These are phyloP conservation scores for Rhynchospora breviuscula DNA, from an alignment of 176 grass and related monocot genomes.

Conservation along the genomic window DNA sequence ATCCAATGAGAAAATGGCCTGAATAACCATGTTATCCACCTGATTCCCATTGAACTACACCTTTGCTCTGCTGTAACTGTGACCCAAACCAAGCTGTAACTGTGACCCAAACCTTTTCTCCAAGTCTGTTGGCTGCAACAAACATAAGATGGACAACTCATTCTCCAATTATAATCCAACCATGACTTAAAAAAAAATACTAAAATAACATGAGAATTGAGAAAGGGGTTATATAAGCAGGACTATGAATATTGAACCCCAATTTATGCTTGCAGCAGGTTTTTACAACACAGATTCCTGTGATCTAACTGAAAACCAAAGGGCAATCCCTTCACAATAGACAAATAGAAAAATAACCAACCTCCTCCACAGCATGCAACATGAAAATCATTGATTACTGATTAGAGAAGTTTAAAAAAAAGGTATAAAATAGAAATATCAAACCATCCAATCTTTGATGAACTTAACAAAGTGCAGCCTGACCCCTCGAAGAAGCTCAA, in stretches of 20 bases:
- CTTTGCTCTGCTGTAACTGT: constrained; percentile 79
- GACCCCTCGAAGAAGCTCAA: constrained; percentile 64
- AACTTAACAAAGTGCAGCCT: constrained; percentile 67
- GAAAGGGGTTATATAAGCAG: background rate
- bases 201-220: background rate
- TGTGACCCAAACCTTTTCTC: constrained; percentile 63
- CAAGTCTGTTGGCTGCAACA: constrained; percentile 49
- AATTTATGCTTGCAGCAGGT: no score
- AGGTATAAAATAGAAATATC: background rate
- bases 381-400: background rate
- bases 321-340: background rate
- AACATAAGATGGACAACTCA: constrained; percentile 13
- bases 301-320: background rate
- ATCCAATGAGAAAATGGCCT: constrained; percentile 78
- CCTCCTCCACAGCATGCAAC: background rate
- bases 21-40: constrained; percentile 92
- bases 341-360: background rate
- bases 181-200: background rate
- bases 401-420: background rate
- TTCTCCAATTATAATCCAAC: background rate
- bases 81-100: constrained; percentile 57
- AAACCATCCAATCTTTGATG: constrained; percentile 75
- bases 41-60: constrained; percentile 85
- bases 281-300: background rate
- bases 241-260: background rate